phyloP scores from a whole-genome alignment of 208 protist species.

The Borovskyia barvae region DNA sequence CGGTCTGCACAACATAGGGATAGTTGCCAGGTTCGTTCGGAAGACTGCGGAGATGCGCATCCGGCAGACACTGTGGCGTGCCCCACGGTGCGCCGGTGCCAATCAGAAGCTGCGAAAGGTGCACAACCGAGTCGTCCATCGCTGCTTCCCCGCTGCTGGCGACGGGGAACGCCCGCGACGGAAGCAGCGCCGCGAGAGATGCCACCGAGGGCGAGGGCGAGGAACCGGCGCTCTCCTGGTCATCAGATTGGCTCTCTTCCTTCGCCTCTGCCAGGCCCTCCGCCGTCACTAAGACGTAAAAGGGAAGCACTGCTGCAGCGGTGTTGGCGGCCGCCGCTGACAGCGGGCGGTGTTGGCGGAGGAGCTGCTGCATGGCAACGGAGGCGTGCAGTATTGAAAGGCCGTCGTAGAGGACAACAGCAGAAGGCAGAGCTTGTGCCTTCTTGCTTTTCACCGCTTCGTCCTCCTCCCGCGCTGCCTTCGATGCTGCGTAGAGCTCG shows the following conservation, averaged over 20 bases:
- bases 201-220: neutral
- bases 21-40: conserved; percentile 84
- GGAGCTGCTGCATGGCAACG: conserved; percentile 45
- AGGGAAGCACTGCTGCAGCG: conserved; percentile 5
- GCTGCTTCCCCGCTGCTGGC: neutral
- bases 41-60: conserved; percentile 56
- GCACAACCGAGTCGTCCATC: neutral
- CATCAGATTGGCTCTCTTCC: neutral
- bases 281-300: conserved; percentile 61
- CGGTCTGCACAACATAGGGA: conserved; percentile 41
- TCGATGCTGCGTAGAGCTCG: conserved; percentile 33
- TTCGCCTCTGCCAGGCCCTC: conserved; percentile 34
- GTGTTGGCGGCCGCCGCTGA: neutral
- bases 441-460: neutral
- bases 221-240: conserved; percentile 3
- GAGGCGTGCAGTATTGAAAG: conserved; percentile 41
- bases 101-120: conserved; percentile 59
- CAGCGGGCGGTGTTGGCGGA: conserved; percentile 25
- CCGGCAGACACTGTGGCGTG: conserved; percentile 75
- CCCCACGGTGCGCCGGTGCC: conserved; percentile 62
- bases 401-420: conserved; percentile 69
- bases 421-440: conserved; percentile 22
- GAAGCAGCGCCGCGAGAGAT: conserved; percentile 11
- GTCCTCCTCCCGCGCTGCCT: neutral
- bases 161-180: neutral